phyloP scores from a whole-genome alignment of 345 rosid genomes.

The Clarkia xantiana region DNA sequence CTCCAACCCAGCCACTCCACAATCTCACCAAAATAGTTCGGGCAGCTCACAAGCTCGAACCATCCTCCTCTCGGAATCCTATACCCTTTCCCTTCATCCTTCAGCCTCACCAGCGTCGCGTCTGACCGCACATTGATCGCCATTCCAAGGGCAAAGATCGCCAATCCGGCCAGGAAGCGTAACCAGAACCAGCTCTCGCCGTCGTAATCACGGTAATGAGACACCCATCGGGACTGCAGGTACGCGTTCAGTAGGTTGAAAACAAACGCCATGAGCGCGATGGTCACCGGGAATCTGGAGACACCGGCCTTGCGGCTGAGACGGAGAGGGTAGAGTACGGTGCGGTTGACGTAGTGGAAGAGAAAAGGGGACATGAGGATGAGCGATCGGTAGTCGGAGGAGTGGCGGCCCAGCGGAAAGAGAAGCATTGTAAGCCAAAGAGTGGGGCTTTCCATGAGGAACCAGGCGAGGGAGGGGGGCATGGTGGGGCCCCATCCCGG shows the following conservation, averaged over 20 bases:
- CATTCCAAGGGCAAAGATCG: conserved; percentile 51
- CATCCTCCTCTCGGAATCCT: conserved; percentile 67
- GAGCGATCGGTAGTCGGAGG: conserved; percentile 39
- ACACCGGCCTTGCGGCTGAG: conserved; percentile 18
- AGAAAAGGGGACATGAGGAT: conserved; percentile 47
- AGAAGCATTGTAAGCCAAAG: conserved; percentile 57
- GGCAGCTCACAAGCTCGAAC: conserved; percentile 76
- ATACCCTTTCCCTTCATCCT: conserved; percentile 54
- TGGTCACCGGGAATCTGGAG: conserved; percentile 27
- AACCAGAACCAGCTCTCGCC: conserved; percentile 34
- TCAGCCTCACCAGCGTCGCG: conserved; percentile 43
- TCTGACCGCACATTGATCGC: conserved; percentile 54
- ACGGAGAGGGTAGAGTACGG: conserved; percentile 65
- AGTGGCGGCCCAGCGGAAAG: conserved; percentile 53
- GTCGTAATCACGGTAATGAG: conserved; percentile 50
- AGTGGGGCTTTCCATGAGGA: conserved; percentile 84
- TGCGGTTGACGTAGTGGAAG: conserved; percentile 73
- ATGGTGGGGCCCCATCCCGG: conserved; percentile 85
- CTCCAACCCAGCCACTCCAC: conserved; percentile 88
- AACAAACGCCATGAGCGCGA: conserved; percentile 54
- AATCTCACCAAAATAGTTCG: conserved; percentile 77
- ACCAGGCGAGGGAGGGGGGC: conserved; percentile 71
- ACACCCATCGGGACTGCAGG: conserved; percentile 70
- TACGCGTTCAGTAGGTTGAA: conserved; percentile 59
- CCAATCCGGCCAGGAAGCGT: conserved; percentile 35